Base-by-base conservation (phyloP, 2,329 filamentous ascomycete genomes). In the Chalaropsis ovoidea region DNA sequence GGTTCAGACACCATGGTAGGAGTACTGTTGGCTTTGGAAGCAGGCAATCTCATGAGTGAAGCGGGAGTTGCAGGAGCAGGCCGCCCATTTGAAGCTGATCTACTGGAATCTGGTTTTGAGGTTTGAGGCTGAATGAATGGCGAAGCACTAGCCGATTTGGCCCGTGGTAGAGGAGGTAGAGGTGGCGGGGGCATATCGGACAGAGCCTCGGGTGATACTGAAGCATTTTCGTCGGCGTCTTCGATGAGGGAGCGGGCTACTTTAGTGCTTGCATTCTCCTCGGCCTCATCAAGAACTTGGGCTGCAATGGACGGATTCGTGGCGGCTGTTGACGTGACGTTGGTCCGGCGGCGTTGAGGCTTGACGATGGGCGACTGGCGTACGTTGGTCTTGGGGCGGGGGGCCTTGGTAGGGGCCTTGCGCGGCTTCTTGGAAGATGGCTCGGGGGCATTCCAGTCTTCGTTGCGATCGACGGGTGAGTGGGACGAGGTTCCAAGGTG, bases 41-140 rank as follows among this genome's bases (percentile, higher is more conserved):
- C 79, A 2, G 80, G 81, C 54, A 93, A 79, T 71, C 85, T 87
- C 88, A 96, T 96, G 67, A 96, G 76, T 6, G 91, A 95, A 8
- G 92, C 90, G 0, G 91, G 91, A 0, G 91, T 95, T 1, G 90
- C 91, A 11, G 89, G 89, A 63, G 68, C 67, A 3, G 72, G 71
- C 67, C 68, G 68, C 54, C 54, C 45, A 24, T 63, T 61, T 47
- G 47, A 43, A 15, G 49, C 17, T 17, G 39, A 39, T 43, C 61
- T 63, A 47, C 22, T 43, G 67, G 68, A 69, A 49, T 70, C 72
- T 15, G 71, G 69, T 54, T 67, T 71, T 31, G 70, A 71, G 60
- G 74, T 78, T 70, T 86, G 82, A 5, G 85, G 80, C 63, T 78
- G 76, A 22, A 90, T 82, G 67, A 85, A 85, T 10, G 88, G 87